Base-by-base conservation (phyloP, 371 early-diverging fungal genomes). In the Phascolomyces articulosus region DNA sequence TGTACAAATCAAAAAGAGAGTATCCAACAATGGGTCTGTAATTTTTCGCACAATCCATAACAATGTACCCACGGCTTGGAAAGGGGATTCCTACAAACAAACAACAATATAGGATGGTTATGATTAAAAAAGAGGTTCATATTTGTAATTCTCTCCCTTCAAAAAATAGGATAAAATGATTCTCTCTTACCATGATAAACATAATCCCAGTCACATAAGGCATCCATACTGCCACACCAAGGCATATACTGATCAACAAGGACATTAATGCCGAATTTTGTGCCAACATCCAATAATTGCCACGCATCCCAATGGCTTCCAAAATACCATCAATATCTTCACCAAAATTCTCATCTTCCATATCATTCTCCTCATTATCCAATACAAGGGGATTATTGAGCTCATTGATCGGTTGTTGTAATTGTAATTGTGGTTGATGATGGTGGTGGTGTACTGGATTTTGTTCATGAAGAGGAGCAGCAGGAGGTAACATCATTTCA, bases 301-400 rank as follows among this genome's bases (percentile, higher is more conserved):
- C 97, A 11, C 89, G 85, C 73, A 96, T 87, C 7, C 97, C 97
- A 55, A 96, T 82, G 4, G 93, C 89, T 62, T 94, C 96, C 38
- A 96, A 73, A 44, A 95, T 80, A 0, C 89, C 91, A 55, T 91
- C 91, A 18, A 89, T 77, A 31, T 90, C 91, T 26, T 90, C 93
- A 31, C 74, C 78, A 24, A 83, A 80, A 38, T 59, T 75, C 27
- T 89, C 91, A 20, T 90, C 92, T 38, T 75, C 78, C 24, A 79
- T 83, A 27, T 73, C 68, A 31, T 65, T 56, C 8, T 61, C 67
- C 16, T 58, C 59, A 48, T 59, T 40, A 23, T 57, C 58, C 8
- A n/a, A 6, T 38, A 13, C 38, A 9, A 13, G 38, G 6, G 38
- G 38, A 38, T 38, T 13, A 38, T 2, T 62, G 58, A 28, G 48